These are phyloP conservation scores for Diplodia sapinea DNA, from an alignment of 2,329 filamentous ascomycete genomes.

Conservation along the genomic window DNA sequence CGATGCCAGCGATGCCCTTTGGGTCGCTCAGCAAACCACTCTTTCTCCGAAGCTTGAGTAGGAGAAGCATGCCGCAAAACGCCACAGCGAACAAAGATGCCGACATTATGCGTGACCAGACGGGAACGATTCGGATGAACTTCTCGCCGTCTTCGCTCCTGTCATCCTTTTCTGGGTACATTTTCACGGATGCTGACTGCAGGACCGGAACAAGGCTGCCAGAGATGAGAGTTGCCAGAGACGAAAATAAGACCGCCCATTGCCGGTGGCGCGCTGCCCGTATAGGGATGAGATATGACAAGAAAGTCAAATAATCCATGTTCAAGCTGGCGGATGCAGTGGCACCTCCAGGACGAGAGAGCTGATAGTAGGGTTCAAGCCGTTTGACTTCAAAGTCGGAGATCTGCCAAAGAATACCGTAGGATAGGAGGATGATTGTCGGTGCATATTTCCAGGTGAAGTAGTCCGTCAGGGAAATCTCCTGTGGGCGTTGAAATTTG, in stretches of 20 bases:
- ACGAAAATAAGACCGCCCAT: conserved; percentile 71
- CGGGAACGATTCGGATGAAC: conserved; percentile 60
- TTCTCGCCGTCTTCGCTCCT: conserved; percentile 58
- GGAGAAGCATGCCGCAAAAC: conserved; percentile 61
- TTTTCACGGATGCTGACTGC: conserved; percentile 65
- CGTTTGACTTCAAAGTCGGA: conserved; percentile 58
- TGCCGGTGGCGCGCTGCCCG: conserved; percentile 67
- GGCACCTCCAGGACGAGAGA: conserved; percentile 45
- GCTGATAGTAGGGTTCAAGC: conserved; percentile 57
- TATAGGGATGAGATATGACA: conserved; percentile 69
- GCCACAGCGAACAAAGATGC: conserved; percentile 64
- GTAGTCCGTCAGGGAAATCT: conserved; percentile 41
- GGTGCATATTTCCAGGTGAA: conserved; percentile 51
- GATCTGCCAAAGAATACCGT: conserved; percentile 58
- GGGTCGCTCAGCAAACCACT: conserved; percentile 72
- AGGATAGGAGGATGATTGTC: conserved; percentile 55
- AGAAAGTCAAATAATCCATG: conserved; percentile 73
- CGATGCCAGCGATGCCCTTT: conserved; percentile 74
- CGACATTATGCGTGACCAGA: conserved; percentile 68
- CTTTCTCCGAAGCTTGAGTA: conserved; percentile 66
- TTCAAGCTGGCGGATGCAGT: conserved; percentile 64
- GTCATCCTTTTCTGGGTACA: conserved; percentile 59
- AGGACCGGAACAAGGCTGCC: conserved; percentile 73
- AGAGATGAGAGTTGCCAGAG: conserved; percentile 67
- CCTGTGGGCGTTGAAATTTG: conserved; percentile 40